Conservation (phyloP, 2,329 filamentous ascomycete genomes). For the Pseudocercospora ulei region DNA sequence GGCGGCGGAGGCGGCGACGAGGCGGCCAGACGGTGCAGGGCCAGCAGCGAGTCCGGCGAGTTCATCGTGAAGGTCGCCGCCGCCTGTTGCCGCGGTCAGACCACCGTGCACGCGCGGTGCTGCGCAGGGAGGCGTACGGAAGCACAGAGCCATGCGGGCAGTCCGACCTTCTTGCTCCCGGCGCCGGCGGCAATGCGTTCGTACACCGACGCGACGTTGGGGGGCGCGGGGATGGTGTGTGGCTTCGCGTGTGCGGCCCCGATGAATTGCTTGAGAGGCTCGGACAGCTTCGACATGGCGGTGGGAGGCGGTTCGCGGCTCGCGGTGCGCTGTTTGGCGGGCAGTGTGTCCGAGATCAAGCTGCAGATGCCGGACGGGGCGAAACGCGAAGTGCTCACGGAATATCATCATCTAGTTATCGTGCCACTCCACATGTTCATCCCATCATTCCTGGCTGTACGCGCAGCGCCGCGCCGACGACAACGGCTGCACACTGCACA, state of each 20-base stretch:
- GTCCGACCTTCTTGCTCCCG: constrained; percentile 50
- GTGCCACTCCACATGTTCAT: too few species aligned
- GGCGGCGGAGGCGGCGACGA: constrained; percentile 20
- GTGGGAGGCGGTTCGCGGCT: too few species aligned
- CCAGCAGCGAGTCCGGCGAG: constrained; percentile 62
- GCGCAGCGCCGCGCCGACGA: too few species aligned
- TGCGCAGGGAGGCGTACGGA: constrained; percentile 42
- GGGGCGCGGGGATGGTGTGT: constrained; percentile 54
- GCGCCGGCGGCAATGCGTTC: constrained; percentile 56
- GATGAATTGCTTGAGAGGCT: constrained; percentile 62
- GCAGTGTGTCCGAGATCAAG: too few species aligned
- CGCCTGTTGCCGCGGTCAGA: too few species aligned
- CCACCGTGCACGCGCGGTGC: too few species aligned
- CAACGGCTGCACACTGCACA: too few species aligned
- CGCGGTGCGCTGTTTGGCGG: too few species aligned
- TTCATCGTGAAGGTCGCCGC: constrained; percentile 80
- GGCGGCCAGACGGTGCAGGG: constrained; percentile 47
- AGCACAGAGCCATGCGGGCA: constrained; percentile 56
- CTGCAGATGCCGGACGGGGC: too few species aligned
- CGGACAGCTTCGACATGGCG: constrained; percentile 64
- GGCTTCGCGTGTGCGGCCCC: constrained; percentile 59
- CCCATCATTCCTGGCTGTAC: too few species aligned
- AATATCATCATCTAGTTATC: too few species aligned
- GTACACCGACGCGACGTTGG: constrained; percentile 55
- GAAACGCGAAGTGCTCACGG: too few species aligned